Evolutionary conservation across 2,329 filamentous ascomycete genomes (phyloP).

Genomic region (Ceratocystiopsis minuta): DNA sequence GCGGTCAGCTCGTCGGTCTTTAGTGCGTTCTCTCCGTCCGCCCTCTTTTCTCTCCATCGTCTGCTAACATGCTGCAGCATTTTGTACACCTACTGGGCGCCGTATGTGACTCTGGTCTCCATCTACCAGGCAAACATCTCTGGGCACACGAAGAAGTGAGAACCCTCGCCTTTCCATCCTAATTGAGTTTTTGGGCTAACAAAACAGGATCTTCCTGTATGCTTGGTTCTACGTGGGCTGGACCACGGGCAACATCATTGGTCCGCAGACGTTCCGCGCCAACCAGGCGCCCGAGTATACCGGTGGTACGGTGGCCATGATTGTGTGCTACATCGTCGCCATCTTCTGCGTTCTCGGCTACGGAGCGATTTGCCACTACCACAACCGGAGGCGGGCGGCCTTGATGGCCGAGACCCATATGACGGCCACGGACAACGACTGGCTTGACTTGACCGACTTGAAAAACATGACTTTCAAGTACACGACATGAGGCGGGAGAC

Average conservation of each 20-base stretch:
- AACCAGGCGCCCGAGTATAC: conserved; percentile 32
- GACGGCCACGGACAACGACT: conserved; percentile 20
- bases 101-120: conserved; percentile 10
- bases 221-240: conserved; percentile 17
- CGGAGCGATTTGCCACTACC: conserved; percentile 2
- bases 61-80: conserved; percentile 1
- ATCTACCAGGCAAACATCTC: conserved; percentile 9
- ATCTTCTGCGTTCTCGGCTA: conserved; percentile 5
- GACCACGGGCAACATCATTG: conserved; percentile 9
- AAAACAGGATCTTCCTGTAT: conserved; percentile 5
- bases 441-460: conserved; percentile 33
- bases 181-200: neutral
- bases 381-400: neutral
- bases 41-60: neutral
- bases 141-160: conserved; percentile 9
- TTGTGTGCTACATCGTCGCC: conserved; percentile 6
- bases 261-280: conserved; percentile 36
- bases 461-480: conserved; percentile 37
- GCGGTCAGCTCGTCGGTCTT: conserved; percentile 10
- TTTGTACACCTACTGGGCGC: conserved; percentile 10
- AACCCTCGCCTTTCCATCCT: neutral
- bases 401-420: neutral
- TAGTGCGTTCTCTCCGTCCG: conserved; percentile 3
- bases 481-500: too few species aligned
- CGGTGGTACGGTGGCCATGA: conserved; percentile 26